phyloP scores from a whole-genome alignment of 2,329 filamentous ascomycete genomes.

The Alternaria burnsii region DNA sequence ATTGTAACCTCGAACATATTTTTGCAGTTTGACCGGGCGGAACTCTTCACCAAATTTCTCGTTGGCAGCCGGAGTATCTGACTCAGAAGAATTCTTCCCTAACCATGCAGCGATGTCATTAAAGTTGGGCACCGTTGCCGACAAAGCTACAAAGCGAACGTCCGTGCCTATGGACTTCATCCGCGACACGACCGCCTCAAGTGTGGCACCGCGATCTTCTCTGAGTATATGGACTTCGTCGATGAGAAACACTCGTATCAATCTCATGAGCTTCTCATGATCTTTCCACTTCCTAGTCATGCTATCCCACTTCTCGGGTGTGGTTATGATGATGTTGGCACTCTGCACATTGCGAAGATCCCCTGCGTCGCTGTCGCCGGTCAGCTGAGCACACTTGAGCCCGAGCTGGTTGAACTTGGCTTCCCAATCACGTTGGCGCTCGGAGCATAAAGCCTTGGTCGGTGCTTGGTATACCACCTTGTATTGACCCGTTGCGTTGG shows the following conservation, averaged over 20 bases:
- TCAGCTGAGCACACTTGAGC: slow-evolving; percentile 77
- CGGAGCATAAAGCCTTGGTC: slow-evolving; percentile 82
- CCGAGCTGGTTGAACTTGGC: slow-evolving; percentile 74
- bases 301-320: slow-evolving; percentile 91
- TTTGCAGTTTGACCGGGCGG: slow-evolving; percentile 78
- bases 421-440: slow-evolving; percentile 79
- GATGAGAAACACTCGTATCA: slow-evolving; percentile 82
- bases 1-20: slow-evolving; percentile 77
- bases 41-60: slow-evolving; percentile 82
- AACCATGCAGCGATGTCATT: slow-evolving; percentile 83
- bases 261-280: slow-evolving; percentile 74
- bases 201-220: slow-evolving; percentile 77
- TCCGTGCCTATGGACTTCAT: slow-evolving; percentile 83
- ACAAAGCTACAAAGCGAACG: slow-evolving; percentile 81
- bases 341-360: slow-evolving; percentile 74
- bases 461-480: slow-evolving; percentile 88
- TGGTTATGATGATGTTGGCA: slow-evolving; percentile 85
- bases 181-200: slow-evolving; percentile 84
- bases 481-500: slow-evolving; percentile 66
- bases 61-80: slow-evolving; percentile 68
- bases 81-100: slow-evolving; percentile 68
- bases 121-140: slow-evolving; percentile 84
- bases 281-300: slow-evolving; percentile 89
- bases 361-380: slow-evolving; percentile 76
- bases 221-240: slow-evolving; percentile 90